Evolutionary conservation across 208 protist species (phyloP), one percentile per base, ranked within the genome.

Genomic region (Endotrypanum monterogeii): DNA sequence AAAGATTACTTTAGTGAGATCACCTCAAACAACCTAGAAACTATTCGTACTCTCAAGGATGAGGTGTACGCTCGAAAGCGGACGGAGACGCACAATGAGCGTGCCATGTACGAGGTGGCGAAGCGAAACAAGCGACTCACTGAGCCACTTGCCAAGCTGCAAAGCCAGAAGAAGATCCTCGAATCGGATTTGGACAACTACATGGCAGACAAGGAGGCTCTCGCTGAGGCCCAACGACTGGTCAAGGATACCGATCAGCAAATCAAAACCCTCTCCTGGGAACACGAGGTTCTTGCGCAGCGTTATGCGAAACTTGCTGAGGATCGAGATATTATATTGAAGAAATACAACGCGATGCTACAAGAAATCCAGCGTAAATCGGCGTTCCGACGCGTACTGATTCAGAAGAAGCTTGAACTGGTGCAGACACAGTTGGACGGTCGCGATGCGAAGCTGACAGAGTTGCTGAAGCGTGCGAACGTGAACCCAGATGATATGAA

Each of bases 1-100:
- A 99, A 99, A 75, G 94, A 98, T 63, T 99, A 99, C 87, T 99
- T 99, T 85, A 98, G 96, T 75, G 98, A 99, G 76, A 99, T 99
- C 71, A 99, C 98, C 12, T 98, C 96, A 30, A 99, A 99, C 89
- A 99, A 99, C 87, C 73, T 99, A n/a, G 98, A 99, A 67, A 97
- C 98, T 30, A 99, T 99, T 77, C 97, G 98, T 23, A 98, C 94
- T 18, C 87, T 99, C 30, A 99, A 99, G 86, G 97, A 98, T 70
- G 91, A 98, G 78, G 92, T 98, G 54, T 97, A 97, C 79, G 90
- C 97, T 20, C 90, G 98, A 79, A 98, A 98, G 79, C 92, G 97
- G 51, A 97, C 95, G 1, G 97, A 99, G 80, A 89, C 97, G 11
- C 88, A 98, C 65, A 98, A 98, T 75, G 98, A 99, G 80, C 98